These are phyloP conservation scores for Physcomitrellopsis africana DNA, from an alignment of 225 moss, liverwort and hornwort genomes.

Conservation along the genomic window DNA sequence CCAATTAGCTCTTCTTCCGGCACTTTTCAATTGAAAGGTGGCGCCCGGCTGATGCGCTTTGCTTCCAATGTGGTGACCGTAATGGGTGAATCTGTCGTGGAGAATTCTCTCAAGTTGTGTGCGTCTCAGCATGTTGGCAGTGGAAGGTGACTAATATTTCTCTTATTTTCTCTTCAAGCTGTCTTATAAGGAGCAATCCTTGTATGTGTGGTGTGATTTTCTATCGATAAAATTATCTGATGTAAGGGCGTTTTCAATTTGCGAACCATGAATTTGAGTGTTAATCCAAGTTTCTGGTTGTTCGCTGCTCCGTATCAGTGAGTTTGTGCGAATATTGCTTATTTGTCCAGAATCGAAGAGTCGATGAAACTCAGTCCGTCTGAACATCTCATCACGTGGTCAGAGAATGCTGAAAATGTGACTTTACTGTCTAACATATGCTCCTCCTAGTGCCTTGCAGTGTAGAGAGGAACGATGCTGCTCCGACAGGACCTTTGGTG, in stretches of 20 bases:
- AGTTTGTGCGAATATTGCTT: not conserved
- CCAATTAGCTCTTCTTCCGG: no score
- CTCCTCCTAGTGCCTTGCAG: conserved; percentile 52
- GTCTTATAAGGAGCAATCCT: not conserved
- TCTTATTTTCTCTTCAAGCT: not conserved
- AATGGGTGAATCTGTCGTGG: conserved; percentile 7
- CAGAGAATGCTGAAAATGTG: conserved; percentile 26
- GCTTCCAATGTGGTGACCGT: conserved; percentile 5
- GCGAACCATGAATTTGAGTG: not conserved
- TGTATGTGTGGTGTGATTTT: not conserved
- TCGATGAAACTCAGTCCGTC: not conserved
- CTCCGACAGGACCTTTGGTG: conserved; percentile 60
- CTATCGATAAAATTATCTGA: not conserved
- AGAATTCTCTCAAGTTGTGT: conserved; percentile 15
- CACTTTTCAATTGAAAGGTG: no score
- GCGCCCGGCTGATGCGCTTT: not conserved
- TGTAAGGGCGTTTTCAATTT: not conserved
- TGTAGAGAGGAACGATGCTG: conserved; percentile 86
- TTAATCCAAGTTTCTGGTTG: not conserved
- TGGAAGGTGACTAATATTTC: conserved; percentile 39
- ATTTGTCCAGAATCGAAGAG: not conserved
- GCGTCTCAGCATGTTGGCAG: conserved; percentile 40
- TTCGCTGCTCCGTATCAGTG: not conserved
- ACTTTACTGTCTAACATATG: conserved; percentile 30
- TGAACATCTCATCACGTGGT: not conserved